Base-by-base conservation (phyloP, 768 basidiomycete genomes). In the Tephrocybe sp. region DNA sequence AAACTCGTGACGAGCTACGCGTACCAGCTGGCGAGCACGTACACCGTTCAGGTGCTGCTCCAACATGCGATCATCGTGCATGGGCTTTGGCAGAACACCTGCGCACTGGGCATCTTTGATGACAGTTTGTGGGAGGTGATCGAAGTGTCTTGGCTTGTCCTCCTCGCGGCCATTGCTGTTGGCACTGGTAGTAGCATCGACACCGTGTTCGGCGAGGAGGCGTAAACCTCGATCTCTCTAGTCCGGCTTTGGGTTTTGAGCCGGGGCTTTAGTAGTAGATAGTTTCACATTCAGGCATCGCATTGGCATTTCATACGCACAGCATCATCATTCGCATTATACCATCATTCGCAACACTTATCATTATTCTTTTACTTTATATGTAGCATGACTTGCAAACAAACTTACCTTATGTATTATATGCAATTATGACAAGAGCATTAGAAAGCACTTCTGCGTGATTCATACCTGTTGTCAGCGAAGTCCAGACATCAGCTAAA, bases 1-100 rank as follows among this genome's bases (percentile, higher is more conserved):
- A 53, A 57, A 21, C 31, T 52, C 15, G 38, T 63, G 6, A 50
- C 38, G 2, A 36, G 56, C 1, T 72, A 69, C 48, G 72, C 74
- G 0, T 58, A 51, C 11, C 54, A 60, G 19, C 56, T 80, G 5
- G 74, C 71, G 3, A 51, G 56, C 58, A 75, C 70, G 21, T 79
- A 69, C 59, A 72, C 74, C 30, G 47, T 69, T 30, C 71, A 69
- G 24, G 75, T 72, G 4, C 72, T 91, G 8, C 67, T 86, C 5
- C 51, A 56, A 28, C 48, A 69, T 24, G 75, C 72, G 12, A 70
- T 89, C 7, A 64, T 85, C 38, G 76, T 89, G 30, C 77, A 83
- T 48, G 87, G 84, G 6, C 64, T 90, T 26, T 92, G 87, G 86
- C 73, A 78, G 50, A 90, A 91, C 60, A 78, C 77, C 2, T 83